Conservation (phyloP, 106 monocot genomes). For the Acorus calamus region DNA sequence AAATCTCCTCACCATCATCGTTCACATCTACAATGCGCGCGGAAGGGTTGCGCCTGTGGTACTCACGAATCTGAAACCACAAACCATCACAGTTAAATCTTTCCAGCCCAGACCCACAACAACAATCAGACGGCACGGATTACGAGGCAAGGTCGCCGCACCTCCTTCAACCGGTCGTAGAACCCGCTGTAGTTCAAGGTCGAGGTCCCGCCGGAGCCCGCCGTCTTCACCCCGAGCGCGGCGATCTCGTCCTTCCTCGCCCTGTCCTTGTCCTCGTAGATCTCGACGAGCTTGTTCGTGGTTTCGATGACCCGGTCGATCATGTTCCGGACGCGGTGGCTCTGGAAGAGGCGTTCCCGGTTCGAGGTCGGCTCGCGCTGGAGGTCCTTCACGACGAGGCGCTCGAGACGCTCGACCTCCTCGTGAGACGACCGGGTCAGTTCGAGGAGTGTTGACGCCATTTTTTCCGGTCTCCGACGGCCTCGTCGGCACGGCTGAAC, state of each 20-base stretch:
- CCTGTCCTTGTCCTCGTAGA: conserved; percentile 79
- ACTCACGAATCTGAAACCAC: conserved; percentile 69
- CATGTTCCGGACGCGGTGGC: conserved; percentile 85
- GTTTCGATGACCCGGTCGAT: conserved; percentile 55
- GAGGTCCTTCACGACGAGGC: conserved; percentile 74
- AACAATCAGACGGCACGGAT: too few relatives aligned
- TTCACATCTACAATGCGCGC: conserved; percentile 55
- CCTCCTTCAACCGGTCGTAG: conserved; percentile 90
- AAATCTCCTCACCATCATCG: conserved; percentile 74
- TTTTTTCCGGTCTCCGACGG: conserved; percentile 6
- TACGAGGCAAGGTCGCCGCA: not conserved
- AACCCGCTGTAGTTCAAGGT: conserved; percentile 60
- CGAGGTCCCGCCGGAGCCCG: conserved; percentile 11
- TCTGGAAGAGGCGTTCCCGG: conserved; percentile 83
- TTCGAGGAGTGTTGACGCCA: conserved; percentile 92
- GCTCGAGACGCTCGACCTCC: conserved; percentile 88
- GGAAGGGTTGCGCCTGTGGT: conserved; percentile 73
- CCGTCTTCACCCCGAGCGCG: conserved; percentile 60
- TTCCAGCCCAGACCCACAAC: too few relatives aligned
- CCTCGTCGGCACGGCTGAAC: not conserved
- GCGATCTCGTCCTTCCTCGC: conserved; percentile 92
- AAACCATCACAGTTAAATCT: not conserved
- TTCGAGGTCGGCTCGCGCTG: conserved; percentile 77
- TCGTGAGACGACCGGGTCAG: conserved; percentile 87
- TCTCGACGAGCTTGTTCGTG: conserved; percentile 74